These are phyloP conservation scores for Medicago arabica DNA, from an alignment of 306 rosid species.

Conservation along the genomic window DNA sequence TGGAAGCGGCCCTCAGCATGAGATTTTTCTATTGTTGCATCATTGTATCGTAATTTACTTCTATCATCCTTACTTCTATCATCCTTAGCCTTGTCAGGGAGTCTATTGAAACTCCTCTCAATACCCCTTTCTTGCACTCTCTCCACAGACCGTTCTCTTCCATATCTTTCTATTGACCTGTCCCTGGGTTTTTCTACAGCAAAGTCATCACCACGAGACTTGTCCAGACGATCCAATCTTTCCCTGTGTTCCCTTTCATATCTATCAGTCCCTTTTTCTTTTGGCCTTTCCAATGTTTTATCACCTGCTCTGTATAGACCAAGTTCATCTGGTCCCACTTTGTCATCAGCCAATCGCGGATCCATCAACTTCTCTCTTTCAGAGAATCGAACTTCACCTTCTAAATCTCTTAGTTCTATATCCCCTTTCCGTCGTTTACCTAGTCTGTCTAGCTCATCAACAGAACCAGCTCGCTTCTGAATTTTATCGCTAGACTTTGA, in stretches of 20 bases:
- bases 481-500: slow-evolving; percentile 79
- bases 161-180: slow-evolving; percentile 90
- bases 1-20: slow-evolving; percentile 87
- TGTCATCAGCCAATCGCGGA: slow-evolving; percentile 72
- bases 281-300: slow-evolving; percentile 75
- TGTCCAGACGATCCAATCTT: slow-evolving; percentile 81
- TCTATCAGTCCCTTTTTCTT: slow-evolving; percentile 85
- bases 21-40: slow-evolving; percentile 70
- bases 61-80: slow-evolving; percentile 80
- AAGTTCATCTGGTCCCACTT: slow-evolving; percentile 69
- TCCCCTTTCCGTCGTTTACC: slow-evolving; percentile 94
- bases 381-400: slow-evolving; percentile 70
- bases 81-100: slow-evolving; percentile 83
- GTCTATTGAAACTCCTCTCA: slow-evolving; percentile 79
- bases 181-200: slow-evolving; percentile 76
- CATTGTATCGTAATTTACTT: slow-evolving; percentile 76
- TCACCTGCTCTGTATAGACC: slow-evolving; percentile 67
- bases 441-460: slow-evolving; percentile 89
- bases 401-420: slow-evolving; percentile 73
- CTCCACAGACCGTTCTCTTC: slow-evolving; percentile 92
- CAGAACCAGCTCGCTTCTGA: slow-evolving; percentile 88
- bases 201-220: slow-evolving; percentile 84
- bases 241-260: slow-evolving; percentile 91
- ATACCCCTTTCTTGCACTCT: slow-evolving; percentile 74
- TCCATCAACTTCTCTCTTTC: slow-evolving; percentile 85